Conservation (phyloP, 192 early-diverging fungal genomes). For the Neocallimastix lanati region DNA sequence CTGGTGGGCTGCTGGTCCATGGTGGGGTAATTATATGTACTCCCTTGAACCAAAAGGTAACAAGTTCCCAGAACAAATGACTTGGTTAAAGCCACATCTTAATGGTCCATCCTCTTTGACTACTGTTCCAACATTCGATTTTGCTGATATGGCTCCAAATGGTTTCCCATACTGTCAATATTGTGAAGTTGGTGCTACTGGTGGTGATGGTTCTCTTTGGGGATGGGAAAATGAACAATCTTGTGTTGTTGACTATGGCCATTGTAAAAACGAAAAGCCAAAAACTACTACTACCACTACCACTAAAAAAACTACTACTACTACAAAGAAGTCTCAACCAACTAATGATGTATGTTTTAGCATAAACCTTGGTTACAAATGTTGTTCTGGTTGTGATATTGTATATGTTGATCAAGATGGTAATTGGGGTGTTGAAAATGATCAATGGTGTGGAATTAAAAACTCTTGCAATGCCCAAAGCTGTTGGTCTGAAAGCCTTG, state of each 20-base stretch:
- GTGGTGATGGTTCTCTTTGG: no score
- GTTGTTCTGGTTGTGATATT: no score
- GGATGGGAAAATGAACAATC: no score
- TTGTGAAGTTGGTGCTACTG: neutral
- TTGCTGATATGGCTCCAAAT: neutral
- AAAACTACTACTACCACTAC: no score
- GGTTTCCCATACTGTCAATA: neutral
- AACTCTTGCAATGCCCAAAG: neutral
- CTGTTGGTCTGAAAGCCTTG: neutral
- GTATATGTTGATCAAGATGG: no score
- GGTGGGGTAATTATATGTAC: conserved; percentile 1
- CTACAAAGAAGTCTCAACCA: no score
- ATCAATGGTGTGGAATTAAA: neutral
- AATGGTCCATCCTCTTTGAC: neutral
- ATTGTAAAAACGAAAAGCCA: neutral
- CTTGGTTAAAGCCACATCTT: neutral
- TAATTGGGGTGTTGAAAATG: no score
- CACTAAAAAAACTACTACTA: no score
- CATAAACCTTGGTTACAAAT: no score
- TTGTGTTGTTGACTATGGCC: neutral
- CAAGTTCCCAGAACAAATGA: neutral
- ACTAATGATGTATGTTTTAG: no score
- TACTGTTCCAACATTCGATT: neutral
- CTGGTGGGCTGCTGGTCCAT: conserved; percentile 9
- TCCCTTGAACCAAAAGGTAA: neutral